Base-by-base conservation (phyloP, 441 rosid species). In the Eruca vesicaria region DNA sequence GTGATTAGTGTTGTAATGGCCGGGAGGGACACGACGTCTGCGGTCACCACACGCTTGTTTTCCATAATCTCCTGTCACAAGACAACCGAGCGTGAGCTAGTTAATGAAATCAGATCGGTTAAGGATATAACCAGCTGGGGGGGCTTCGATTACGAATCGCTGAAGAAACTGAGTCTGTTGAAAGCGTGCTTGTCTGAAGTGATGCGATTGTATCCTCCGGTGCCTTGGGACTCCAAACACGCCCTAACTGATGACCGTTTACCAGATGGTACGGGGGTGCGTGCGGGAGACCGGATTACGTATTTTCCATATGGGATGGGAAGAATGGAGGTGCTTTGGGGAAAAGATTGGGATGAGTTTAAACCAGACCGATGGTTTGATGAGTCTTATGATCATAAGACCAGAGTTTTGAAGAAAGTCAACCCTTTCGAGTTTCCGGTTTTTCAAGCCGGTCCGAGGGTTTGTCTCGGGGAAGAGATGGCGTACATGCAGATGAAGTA, bases 141-240 rank as follows among this genome's bases (percentile, higher is more conserved):
- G 10, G 78, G 70, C 0, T 55, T 73, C 4, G 91, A 81, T 33
- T 85, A 82, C 29, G 89, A 77, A 10, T 81, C 91, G 14, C 23
- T 93, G 57, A 85, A 88, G 72, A 85, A 79, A 16, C 31, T 86
- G 69, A 88, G 71, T 23, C 75, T 84, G 6, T 59, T 85, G 77
- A 79, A 83, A 66, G 89, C 87, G 2, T 80, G 87, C 36, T 70
- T 88, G 56, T 84, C 81, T 65, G 93, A 88, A 69, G 76, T 82
- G 23, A 84, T 86, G 93, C 70, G 93, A 61, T 86, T 86, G 19
- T 88, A 86, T 67, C 93, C 93, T 15, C 93, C 93, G 6, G 93
- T 88, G 3, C 87, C 82, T 15, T 88, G 93, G 90, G 89, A 88
- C 76, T 88, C 93, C 3, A 88, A 88, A 81, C 89, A 88, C 75